Base-by-base conservation (phyloP, 2,329 filamentous ascomycete species). In the Xylariaceae sp. region DNA sequence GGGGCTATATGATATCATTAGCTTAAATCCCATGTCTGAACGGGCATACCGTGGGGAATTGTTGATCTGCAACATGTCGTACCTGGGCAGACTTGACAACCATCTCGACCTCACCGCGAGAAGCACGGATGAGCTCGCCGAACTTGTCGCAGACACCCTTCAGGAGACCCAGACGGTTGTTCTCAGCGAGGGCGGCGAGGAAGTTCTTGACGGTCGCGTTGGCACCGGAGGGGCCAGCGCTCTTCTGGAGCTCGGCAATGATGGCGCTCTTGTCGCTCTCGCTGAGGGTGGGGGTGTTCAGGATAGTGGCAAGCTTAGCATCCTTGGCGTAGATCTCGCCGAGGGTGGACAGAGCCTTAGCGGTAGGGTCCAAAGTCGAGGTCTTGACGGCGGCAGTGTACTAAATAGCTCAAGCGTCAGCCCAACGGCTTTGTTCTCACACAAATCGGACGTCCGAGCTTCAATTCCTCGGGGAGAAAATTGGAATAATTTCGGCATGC, bases 371-470 rank as follows among this genome's bases (percentile, higher is more conserved):
- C 77, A 99, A 88, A 68, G 85, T 80, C 63, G 88, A 88, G 68
- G 87, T 85, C 85, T 97, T 99, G 75, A 88, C 86, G 70, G 93
- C 91, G 65, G 94, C 94, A 67, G 92, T 97, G 87, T 96, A 99
- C 94, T 99, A 72, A 78, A 78, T 75, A 65, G 71, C 73, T 73
- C 73, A 76, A 67, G 65, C 58, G 63, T 72, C 68, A 73, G 72
- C 62, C 62, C 51, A 59, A 56, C 56, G 55, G 42, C 61, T 57
- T 56, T 57, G 42, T 56, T 53, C 42, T 9, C 35, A 44, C 50
- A 44, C 51, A 44, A 51, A 45, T 18, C n/a, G 2, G 53, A 44
- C 17, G 6, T n/a, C 18, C 13, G 3, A 30, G 15, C 51, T 35
- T 15, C 61, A 59, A 63, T 59, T 62, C 51, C 45, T 39, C 23